Evolutionary conservation across 1,284 basidiomycete species (phyloP).

Genomic region (Irpex lacteus): DNA sequence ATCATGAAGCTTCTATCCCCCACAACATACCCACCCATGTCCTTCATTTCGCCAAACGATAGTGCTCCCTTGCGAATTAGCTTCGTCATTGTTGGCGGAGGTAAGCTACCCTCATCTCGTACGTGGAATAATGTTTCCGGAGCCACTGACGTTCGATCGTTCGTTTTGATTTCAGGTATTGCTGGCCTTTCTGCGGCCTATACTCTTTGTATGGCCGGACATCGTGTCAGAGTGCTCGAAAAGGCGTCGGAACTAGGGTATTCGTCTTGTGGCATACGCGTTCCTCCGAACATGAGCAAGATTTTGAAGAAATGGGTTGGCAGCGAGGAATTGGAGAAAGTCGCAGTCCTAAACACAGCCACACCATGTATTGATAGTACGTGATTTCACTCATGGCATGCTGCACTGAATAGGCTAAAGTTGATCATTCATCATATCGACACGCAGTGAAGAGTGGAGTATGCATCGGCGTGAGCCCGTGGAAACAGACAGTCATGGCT

Average conservation of each 20-base stretch:
- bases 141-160: neutral
- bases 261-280: conserved; percentile 39
- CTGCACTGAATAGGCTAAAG: neutral
- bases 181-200: conserved; percentile 50
- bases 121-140: neutral
- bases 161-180: conserved; percentile 20
- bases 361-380: conserved; percentile 28
- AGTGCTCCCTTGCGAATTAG: neutral
- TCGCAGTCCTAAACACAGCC: conserved; percentile 27
- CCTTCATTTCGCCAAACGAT: neutral
- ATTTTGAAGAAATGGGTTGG: conserved; percentile 52
- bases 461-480: conserved; percentile 42
- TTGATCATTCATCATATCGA: neutral
- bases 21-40: neutral
- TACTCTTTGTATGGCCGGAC: conserved; percentile 45
- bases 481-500: conserved; percentile 48
- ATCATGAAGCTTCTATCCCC: neutral
- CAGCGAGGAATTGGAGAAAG: conserved; percentile 32
- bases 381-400: conserved; percentile 4
- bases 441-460: conserved; percentile 40
- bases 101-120: neutral
- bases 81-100: neutral
- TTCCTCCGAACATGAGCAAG: conserved; percentile 52
- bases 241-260: conserved; percentile 28
- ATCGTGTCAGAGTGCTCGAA: conserved; percentile 50